Evolutionary conservation across 2,329 filamentous ascomycete genomes (phyloP), one percentile per base, ranked within the genome.

Genomic region (Samsoniella hepiali): DNA sequence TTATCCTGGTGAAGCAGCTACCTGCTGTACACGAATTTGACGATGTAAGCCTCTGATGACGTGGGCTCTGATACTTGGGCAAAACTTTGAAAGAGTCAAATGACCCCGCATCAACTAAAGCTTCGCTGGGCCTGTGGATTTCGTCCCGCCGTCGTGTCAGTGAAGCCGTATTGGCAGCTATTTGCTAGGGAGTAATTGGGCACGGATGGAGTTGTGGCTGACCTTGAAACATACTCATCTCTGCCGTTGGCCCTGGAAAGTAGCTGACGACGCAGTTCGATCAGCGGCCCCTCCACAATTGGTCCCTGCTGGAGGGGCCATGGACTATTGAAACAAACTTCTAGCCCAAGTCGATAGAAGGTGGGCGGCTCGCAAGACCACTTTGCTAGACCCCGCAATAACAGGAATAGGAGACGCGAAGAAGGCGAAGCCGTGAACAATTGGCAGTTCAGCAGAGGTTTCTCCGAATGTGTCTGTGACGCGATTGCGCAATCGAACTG

Each of bases 201-300:
- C 22, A 31, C 17, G 7, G 49, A 32, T 54, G 47, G 36, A 45
- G 36, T 45, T 10, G n/a, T 54, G 58, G 36, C 49, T 60, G 45
- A 29, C 17, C 29, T 54, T 61, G 58, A 54, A 61, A 61, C 58
- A 54, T 17, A 15, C 58, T 54, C 58, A 61, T 54, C 40, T 61
- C 38, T 61, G 57, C n/a, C 15, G 32, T n/a, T 22, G 7, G 32
- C 17, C n/a, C 36, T 53, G 15, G 1, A 31, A 60, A 17, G 27
- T 51, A 34, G 47, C 36, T 53, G 47, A 60, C 58, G 58, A 60
- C 38, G 58, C 50, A 40, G 27, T 44, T 38, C 29, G 38, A 61
- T 61, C 58, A 61, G 38, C 58, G 38, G 13, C 38, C 10, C 36
- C 49, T 45, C 29, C 49, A 61, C 47, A 53, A 32, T 36, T 45